Percentiles rank a stretch among this genome's conserved stretches.
These are phyloP conservation scores for Neofusicoccum sp. DNA, from an alignment of 2,329 filamentous ascomycete species.

Conservation along the genomic window DNA sequence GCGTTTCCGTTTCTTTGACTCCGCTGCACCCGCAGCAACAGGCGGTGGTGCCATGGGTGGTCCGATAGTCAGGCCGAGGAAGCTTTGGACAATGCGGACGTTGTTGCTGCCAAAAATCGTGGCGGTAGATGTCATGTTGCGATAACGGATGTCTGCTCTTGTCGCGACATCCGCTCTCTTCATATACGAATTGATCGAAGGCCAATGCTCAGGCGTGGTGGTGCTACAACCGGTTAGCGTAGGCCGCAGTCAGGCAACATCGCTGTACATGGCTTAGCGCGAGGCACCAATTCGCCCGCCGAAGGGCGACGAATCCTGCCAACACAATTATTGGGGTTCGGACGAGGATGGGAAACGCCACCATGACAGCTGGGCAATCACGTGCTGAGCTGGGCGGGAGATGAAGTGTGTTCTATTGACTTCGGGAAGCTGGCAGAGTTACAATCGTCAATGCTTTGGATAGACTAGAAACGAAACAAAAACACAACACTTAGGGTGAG, in stretches of 20 bases:
- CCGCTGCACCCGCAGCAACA: neutral
- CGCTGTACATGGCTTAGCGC: neutral
- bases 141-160: neutral
- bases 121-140: neutral
- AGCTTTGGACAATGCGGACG: too few relatives aligned
- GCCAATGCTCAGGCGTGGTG: neutral
- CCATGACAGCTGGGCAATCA: neutral
- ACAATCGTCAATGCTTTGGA: too few relatives aligned
- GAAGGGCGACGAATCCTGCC: neutral
- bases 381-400: too few relatives aligned
- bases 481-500: too few relatives aligned
- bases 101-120: neutral
- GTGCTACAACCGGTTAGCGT: neutral
- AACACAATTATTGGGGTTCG: too few relatives aligned
- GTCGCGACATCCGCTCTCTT: neutral
- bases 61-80: too few relatives aligned
- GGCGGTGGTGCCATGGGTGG: too few relatives aligned
- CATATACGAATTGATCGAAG: neutral
- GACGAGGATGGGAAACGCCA: neutral
- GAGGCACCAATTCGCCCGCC: neutral
- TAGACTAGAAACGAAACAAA: too few relatives aligned
- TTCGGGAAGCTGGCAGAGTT: too few relatives aligned
- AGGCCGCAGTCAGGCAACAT: conserved; percentile 13
- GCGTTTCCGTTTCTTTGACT: neutral
- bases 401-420: too few relatives aligned